phyloP scores from a whole-genome alignment of 371 early-diverging fungal genomes.

The Smittium culicis region DNA sequence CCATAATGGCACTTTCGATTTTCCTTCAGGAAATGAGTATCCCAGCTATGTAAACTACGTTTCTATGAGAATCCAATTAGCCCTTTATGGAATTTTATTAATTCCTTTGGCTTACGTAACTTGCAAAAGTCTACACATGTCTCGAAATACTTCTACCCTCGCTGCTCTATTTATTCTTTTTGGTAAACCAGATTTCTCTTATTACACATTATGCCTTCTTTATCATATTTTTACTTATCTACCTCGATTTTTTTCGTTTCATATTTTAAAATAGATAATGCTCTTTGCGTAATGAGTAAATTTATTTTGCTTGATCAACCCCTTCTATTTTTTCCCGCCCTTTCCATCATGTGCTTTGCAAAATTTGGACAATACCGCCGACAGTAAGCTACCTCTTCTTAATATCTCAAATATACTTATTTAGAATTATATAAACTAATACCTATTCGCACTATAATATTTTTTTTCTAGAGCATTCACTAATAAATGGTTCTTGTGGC shows the following conservation, averaged over 20 bases:
- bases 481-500: constrained; percentile 74
- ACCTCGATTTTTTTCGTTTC: background rate
- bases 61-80: constrained; percentile 84
- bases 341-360: constrained; percentile 59
- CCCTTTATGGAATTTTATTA: constrained; percentile 81
- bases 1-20: constrained; percentile 80
- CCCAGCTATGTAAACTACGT: constrained; percentile 75
- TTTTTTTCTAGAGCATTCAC: too few relatives aligned
- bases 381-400: too few relatives aligned
- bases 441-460: too few relatives aligned
- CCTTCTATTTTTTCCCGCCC: constrained; percentile 84
- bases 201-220: background rate
- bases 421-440: too few relatives aligned
- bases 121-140: constrained; percentile 59
- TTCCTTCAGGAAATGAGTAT: constrained; percentile 75
- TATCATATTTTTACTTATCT: background rate
- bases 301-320: constrained; percentile 97
- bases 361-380: constrained; percentile 57
- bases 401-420: too few relatives aligned
- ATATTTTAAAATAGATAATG: constrained; percentile 43
- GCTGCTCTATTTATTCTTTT: constrained; percentile 70
- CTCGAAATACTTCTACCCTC: constrained; percentile 44
- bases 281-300: constrained; percentile 75
- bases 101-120: constrained; percentile 91
- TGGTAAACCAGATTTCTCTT: constrained; percentile 17